Percentiles rank a stretch among this genome's conserved stretches.
Evolutionary conservation across 139 green algal genomes (phyloP).

Genomic region (Eudorina sp.): DNA sequence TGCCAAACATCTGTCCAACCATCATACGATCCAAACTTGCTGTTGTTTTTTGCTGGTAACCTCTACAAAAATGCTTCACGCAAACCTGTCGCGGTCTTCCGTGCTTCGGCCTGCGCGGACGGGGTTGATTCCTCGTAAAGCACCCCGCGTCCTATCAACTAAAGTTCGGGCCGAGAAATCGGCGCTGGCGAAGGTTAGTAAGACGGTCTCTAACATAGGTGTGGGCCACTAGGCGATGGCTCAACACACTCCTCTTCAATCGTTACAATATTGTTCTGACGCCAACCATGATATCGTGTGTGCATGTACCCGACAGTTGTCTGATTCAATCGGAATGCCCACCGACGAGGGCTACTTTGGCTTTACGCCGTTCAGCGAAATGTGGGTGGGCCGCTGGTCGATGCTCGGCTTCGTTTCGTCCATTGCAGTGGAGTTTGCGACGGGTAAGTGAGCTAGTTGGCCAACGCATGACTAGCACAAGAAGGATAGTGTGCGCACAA

Average conservation of each 20-base stretch:
- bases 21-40: too few relatives aligned
- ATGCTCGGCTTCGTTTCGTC: constrained; percentile 77
- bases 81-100: not conserved
- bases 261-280: not conserved
- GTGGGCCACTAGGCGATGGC: too few relatives aligned
- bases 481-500: too few relatives aligned
- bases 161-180: constrained; percentile 33
- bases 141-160: not conserved
- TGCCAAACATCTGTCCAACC: too few relatives aligned
- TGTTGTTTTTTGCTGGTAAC: too few relatives aligned
- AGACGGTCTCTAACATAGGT: too few relatives aligned
- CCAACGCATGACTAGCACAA: not conserved
- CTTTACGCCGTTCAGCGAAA: constrained; percentile 80
- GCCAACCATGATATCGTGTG: too few relatives aligned
- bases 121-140: not conserved
- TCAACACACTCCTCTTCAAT: too few relatives aligned
- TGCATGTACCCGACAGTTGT: constrained; percentile 45
- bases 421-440: constrained; percentile 71
- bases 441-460: constrained; percentile 19
- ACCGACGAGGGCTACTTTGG: constrained; percentile 80
- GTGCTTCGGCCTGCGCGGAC: not conserved
- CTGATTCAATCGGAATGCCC: constrained; percentile 70
- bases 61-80: not conserved
- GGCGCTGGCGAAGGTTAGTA: constrained; percentile 46
- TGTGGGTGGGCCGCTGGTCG: constrained; percentile 74